Evolutionary conservation across 2,329 filamentous ascomycete genomes (phyloP), one percentile per base, ranked within the genome.

Genomic region (Pseudogymnoascus sp.): DNA sequence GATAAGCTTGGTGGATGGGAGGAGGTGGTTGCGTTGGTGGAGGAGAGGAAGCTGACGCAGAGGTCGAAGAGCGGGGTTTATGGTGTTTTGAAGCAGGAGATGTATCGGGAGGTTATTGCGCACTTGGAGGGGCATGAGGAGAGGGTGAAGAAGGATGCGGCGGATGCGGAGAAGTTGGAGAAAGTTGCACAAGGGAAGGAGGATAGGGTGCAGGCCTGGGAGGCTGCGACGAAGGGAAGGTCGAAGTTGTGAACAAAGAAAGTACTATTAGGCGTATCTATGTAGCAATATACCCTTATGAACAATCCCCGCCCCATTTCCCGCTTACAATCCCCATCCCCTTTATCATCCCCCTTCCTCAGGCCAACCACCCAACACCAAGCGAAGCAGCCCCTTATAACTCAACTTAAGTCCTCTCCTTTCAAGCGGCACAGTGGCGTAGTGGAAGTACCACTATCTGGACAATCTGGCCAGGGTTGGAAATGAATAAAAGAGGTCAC

Each of bases 51-150:
- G 60, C 74, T 94, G 65, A 75, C 81, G 5, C 77, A 79, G 28
- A 90, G 89, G 78, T 81, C 81, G 0, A 80, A 82, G 67, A 83
- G 81, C 35, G 85, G 85, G 10, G 83, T 89, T 25, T 93, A 91
- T 72, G 86, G 87, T 2, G 71, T 80, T 62, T 76, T 94, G 72
- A 93, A 92, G 79, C 77, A 80, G 65, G 90, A 92, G 76, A 88
- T 93, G 84, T 91, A 87, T 74, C 79, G 84, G 21, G 84, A 89
- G 71, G 82, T 84, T 5, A 72, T 91, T 35, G 80, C 74, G 14
- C 77, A 84, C 68, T 72, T 92, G 67, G 81, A 81, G 63, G 77
- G 76, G 2, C 78, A 82, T 67, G 82, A 79, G 31, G 73, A 70
- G 35, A 78, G 80, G 65, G 80, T 85, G 70, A 76, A 77, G 69